Evolutionary conservation across 352 stramenopile genomes (phyloP).

Genomic region (Pythium phragmitis): DNA sequence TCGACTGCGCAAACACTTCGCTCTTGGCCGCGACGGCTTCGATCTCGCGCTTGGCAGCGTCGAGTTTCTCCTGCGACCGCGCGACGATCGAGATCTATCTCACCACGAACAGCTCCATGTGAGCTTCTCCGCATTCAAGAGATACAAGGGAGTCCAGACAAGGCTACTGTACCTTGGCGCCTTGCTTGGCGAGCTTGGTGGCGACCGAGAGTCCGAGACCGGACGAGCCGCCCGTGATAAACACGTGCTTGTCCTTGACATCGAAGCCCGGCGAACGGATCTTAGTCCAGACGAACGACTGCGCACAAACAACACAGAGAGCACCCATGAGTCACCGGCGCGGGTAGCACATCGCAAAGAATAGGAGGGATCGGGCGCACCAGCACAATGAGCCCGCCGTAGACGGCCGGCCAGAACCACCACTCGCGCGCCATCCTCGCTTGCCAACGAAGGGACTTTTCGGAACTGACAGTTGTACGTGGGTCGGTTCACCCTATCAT

Average conservation of each 20-base stretch:
- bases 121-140: neutral
- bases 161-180: constrained; percentile 48
- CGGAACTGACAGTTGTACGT: too few species aligned
- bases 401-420: constrained; percentile 27
- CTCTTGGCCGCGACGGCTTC: constrained; percentile 29
- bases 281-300: constrained; percentile 71
- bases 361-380: constrained; percentile 24
- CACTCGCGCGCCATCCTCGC: constrained; percentile 19
- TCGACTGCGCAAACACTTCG: constrained; percentile 68
- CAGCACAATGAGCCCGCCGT: constrained; percentile 50
- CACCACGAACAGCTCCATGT: neutral
- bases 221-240: constrained; percentile 69
- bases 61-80: constrained; percentile 54
- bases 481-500: too few species aligned
- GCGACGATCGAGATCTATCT: constrained; percentile 59
- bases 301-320: neutral
- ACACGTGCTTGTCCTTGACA: constrained; percentile 80
- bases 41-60: constrained; percentile 63
- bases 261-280: constrained; percentile 61
- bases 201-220: constrained; percentile 67
- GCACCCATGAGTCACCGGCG: neutral
- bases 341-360: too few species aligned
- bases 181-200: constrained; percentile 62
- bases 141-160: neutral
- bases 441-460: neutral